phyloP scores from a whole-genome alignment of 2,329 filamentous ascomycete species.

The Calonectria pteridis region DNA sequence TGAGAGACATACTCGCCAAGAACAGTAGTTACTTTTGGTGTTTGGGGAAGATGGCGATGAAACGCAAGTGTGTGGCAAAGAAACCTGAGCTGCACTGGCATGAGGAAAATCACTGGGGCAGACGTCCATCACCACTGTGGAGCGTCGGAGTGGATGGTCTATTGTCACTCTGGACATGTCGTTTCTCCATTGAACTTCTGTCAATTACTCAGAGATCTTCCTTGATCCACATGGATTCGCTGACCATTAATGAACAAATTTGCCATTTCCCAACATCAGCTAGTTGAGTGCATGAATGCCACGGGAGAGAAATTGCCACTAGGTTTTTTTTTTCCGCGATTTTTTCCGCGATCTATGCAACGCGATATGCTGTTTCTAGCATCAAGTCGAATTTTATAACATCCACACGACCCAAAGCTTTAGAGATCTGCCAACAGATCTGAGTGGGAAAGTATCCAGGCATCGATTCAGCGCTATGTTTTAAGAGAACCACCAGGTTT shows the following conservation, averaged over 20 bases:
- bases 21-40: too few relatives aligned
- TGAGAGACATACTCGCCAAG: neutral
- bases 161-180: neutral
- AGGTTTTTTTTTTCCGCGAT: neutral
- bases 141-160: neutral
- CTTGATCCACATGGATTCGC: neutral
- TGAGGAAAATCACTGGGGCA: neutral
- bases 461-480: neutral
- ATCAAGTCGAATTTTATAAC: neutral
- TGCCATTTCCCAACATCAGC: neutral
- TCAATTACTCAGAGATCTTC: neutral
- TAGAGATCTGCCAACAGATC: neutral
- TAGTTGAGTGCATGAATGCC: neutral
- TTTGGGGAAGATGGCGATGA: neutral
- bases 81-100: neutral
- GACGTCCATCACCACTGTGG: neutral
- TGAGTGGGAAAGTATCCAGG: neutral
- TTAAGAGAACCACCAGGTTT: neutral
- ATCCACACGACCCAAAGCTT: neutral
- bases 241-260: neutral
- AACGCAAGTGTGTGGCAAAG: neutral
- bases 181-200: neutral
- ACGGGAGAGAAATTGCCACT: neutral
- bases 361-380: neutral
- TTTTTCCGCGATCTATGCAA: neutral